Base-by-base conservation (phyloP, 768 basidiomycete species). In the Lactarius hengduanensis region DNA sequence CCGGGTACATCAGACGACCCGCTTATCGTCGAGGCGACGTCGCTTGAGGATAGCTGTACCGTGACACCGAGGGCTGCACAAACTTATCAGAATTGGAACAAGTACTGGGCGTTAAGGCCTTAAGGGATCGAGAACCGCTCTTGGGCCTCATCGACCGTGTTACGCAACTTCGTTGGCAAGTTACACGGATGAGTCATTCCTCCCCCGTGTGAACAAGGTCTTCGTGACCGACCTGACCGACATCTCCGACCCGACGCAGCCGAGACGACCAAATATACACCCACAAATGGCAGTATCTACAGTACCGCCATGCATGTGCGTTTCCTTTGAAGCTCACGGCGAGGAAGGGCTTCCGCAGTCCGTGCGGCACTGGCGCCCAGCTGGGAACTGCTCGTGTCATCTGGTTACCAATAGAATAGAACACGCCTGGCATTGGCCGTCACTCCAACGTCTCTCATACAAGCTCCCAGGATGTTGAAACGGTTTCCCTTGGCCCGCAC, bases 371-470 rank as follows among this genome's bases (percentile, higher is more conserved):
- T 38, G 36, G 36, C 36, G 7, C 28, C 20, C n/a, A n/a, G n/a
- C n/a, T 57, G 59, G 61, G 56, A 50, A 57, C 56, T 22, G 22
- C 50, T 28, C 61, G 28, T 57, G 53, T 57, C 59, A 30, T 57
- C 36, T 40, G 26, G 64, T 65, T 61, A 55, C 55, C 55, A 57
- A 26, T 34, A 47, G 56, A 55, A 58, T 22, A 34, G 56, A 55
- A 57, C 34, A 30, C 65, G 15, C 55, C 26, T 47, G 32, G 54
- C 55, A 38, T 56, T 28, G 15, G 20, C 61, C 3, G 43, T 45
- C 53, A 36, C 59, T 40, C 32, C 22, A 36, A 26, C 26, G 26
- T 57, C 32, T 32, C 56, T 57, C 56, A 57, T 18, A 36, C 28
- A 57, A 4, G 5, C n/a, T n/a, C 32, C 18, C 11, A 9, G 16